phyloP scores from a whole-genome alignment of 768 basidiomycete genomes.

The Boletus tomentosulus region DNA sequence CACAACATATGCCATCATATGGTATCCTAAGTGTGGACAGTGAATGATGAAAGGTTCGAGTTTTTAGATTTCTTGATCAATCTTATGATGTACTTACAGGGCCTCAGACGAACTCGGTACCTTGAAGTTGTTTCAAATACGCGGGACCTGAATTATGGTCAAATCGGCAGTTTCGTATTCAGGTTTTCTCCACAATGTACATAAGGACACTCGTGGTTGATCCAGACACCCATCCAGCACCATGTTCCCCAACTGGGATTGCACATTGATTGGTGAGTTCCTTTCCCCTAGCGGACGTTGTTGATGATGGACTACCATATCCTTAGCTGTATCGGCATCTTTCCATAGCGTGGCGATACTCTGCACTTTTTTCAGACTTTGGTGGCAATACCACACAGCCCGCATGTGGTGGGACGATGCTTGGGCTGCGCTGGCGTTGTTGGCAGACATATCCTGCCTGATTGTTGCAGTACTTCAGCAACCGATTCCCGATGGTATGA shows the following conservation, averaged over 20 bases:
- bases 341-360: conserved; percentile 22
- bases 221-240: not conserved
- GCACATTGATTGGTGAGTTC: conserved; percentile 3
- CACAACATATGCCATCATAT: not conserved
- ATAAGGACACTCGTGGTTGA: too few relatives aligned
- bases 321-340: conserved; percentile 11
- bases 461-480: conserved; percentile 3
- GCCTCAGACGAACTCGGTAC: not conserved
- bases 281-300: too few relatives aligned
- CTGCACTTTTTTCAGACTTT: conserved; percentile 21
- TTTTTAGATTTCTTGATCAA: not conserved
- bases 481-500: conserved; percentile 8
- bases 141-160: not conserved
- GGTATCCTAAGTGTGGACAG: not conserved
- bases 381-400: conserved; percentile 14
- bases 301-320: not conserved
- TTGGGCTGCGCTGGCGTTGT: conserved; percentile 15
- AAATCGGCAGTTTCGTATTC: not conserved
- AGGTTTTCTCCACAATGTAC: too few relatives aligned
- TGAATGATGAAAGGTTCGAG: not conserved
- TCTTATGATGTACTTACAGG: not conserved
- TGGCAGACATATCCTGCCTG: conserved; percentile 12
- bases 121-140: not conserved
- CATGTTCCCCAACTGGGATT: conserved; percentile 3
- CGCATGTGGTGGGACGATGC: conserved; percentile 30